Conservation (phyloP, 495 filamentous ascomycete genomes). For the Apiosordaria backusii region DNA sequence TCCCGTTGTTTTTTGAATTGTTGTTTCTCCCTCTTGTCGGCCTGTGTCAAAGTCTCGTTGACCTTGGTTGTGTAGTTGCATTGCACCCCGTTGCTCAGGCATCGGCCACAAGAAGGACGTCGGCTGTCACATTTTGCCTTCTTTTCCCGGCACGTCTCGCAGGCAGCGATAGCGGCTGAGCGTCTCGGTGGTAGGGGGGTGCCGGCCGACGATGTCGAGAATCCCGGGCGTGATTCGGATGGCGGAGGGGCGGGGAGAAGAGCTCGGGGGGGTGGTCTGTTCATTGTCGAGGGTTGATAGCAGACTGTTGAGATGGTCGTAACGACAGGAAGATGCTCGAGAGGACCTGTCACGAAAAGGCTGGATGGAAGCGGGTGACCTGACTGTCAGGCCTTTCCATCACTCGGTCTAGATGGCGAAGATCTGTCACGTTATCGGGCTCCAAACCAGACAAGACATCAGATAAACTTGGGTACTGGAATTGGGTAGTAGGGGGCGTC, state of each 20-base stretch:
- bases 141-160: not conserved
- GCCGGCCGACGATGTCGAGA: not conserved
- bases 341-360: not conserved
- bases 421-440: not conserved
- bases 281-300: not conserved
- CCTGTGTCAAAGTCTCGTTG: constrained; percentile 1
- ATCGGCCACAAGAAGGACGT: not conserved
- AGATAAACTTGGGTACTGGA: not conserved
- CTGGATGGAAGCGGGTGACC: not conserved
- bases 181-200: not conserved
- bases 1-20: not conserved
- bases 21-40: not conserved
- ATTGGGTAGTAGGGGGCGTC: not conserved
- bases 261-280: not conserved
- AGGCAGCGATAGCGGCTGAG: not conserved
- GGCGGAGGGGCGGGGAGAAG: not conserved
- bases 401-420: not conserved
- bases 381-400: not conserved
- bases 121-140: constrained; percentile 7
- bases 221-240: not conserved
- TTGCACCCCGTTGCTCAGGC: not conserved
- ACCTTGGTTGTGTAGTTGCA: not conserved
- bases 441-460: not conserved
- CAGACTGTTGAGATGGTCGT: too few species aligned
- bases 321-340: not conserved